These are phyloP conservation scores for Mallotus nudiflorus DNA, from an alignment of 345 rosid species.

Conservation along the genomic window DNA sequence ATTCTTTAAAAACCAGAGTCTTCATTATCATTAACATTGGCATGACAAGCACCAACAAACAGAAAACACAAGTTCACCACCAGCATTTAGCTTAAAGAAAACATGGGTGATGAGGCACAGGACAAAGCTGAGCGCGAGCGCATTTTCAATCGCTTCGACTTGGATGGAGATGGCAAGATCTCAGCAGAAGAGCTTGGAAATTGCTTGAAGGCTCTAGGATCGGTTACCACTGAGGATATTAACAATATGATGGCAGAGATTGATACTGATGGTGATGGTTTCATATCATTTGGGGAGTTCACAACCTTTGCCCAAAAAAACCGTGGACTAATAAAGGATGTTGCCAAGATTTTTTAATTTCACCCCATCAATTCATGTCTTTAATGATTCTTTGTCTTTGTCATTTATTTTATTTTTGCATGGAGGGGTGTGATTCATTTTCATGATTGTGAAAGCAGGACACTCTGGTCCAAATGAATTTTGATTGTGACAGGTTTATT, in stretches of 20 bases:
- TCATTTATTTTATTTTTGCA: background rate
- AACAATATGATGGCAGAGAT: conserved; percentile 88
- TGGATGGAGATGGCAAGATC: conserved; percentile 82
- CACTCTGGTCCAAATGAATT: conserved; percentile 1
- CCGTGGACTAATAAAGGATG: conserved; percentile 80
- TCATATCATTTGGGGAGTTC: conserved; percentile 71
- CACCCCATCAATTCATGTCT: background rate
- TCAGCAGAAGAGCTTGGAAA: conserved; percentile 77
- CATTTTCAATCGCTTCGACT: conserved; percentile 77
- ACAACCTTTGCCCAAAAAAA: conserved; percentile 69
- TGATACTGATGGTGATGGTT: conserved; percentile 88
- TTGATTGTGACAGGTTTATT: conserved; percentile 7
- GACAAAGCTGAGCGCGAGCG: conserved; percentile 58
- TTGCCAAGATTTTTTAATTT: conserved; percentile 69
- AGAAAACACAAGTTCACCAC: no score
- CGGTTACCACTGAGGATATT: conserved; percentile 58
- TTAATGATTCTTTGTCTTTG: background rate
- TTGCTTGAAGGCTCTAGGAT: conserved; percentile 62
- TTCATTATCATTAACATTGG: background rate
- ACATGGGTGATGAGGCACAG: conserved; percentile 55
- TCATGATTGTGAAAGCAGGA: background rate
- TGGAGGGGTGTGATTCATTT: background rate
- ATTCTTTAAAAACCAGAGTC: conserved; percentile 19
- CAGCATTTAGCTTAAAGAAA: background rate
- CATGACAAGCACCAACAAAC: background rate